Conservation (phyloP, 2,329 filamentous ascomycete genomes). For the Rosellinia necatrix region DNA sequence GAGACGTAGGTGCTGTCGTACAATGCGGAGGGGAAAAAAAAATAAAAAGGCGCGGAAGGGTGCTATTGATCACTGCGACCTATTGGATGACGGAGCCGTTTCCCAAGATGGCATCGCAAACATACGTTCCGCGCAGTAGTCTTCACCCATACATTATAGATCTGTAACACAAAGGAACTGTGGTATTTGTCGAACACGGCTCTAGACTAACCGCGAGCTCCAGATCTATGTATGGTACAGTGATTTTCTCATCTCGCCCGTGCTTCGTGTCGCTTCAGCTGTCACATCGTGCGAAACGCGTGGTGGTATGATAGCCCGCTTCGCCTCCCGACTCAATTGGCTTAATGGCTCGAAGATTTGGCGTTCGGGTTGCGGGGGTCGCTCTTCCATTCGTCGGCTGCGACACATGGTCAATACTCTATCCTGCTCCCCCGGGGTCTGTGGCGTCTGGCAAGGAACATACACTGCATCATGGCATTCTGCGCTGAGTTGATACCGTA, state of each 20-base stretch:
- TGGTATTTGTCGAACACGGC: constrained; percentile 28
- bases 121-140: not conserved
- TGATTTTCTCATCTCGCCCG: constrained; percentile 30
- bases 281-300: constrained; percentile 35
- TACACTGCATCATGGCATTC: constrained; percentile 78
- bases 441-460: constrained; percentile 28
- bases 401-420: constrained; percentile 23
- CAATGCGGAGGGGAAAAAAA: too few relatives aligned
- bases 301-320: constrained; percentile 27
- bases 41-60: not conserved
- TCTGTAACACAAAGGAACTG: constrained; percentile 24
- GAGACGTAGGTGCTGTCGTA: not conserved
- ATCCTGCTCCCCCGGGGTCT: not conserved
- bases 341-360: constrained; percentile 53
- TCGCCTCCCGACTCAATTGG: constrained; percentile 4
- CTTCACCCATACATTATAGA: constrained; percentile 1
- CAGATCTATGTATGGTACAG: constrained; percentile 44
- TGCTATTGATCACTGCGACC: not conserved
- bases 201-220: constrained; percentile 31
- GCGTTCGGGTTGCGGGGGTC: constrained; percentile 84
- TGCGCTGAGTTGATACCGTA: constrained; percentile 90
- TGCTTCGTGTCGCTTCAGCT: constrained; percentile 31
- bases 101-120: not conserved
- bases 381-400: constrained; percentile 95
- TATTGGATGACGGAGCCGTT: not conserved